These are phyloP conservation scores for Jacaranda mimosifolia DNA, from an alignment of 257 asterid genomes.

Conservation along the genomic window DNA sequence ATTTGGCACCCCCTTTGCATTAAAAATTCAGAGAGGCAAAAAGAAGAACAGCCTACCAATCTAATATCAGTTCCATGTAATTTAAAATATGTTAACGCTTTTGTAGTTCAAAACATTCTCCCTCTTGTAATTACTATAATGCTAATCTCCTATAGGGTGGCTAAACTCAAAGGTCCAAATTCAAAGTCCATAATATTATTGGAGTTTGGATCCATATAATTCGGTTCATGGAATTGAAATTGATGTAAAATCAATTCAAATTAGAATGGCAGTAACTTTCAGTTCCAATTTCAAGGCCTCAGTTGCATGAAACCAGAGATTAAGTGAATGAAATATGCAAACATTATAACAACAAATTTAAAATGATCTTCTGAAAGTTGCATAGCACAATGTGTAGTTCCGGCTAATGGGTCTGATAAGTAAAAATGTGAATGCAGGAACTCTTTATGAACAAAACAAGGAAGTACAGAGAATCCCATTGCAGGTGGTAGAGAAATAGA, in stretches of 20 bases:
- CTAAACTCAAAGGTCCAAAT: background rate
- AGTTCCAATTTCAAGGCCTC: background rate
- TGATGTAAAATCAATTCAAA: background rate
- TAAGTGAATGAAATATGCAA: background rate
- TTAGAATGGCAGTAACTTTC: background rate
- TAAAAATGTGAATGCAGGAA: background rate
- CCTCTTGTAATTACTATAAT: background rate
- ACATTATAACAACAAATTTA: background rate
- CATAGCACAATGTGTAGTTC: background rate
- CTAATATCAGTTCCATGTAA: background rate
- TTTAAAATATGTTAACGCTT: background rate
- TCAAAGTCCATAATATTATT: background rate
- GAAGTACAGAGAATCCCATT: background rate
- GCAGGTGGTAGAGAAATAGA: background rate
- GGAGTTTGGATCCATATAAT: background rate
- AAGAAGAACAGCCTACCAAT: background rate
- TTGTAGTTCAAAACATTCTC: background rate
- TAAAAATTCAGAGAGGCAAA: background rate
- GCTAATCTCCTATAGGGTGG: background rate
- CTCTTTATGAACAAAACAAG: background rate
- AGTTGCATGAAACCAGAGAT: background rate
- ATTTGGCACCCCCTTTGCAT: too few species aligned
- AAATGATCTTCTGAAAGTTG: background rate
- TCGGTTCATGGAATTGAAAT: background rate
- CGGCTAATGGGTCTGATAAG: background rate